Base-by-base conservation (phyloP, 192 early-diverging fungal species). In the Rhizoclosmatium globosum region DNA sequence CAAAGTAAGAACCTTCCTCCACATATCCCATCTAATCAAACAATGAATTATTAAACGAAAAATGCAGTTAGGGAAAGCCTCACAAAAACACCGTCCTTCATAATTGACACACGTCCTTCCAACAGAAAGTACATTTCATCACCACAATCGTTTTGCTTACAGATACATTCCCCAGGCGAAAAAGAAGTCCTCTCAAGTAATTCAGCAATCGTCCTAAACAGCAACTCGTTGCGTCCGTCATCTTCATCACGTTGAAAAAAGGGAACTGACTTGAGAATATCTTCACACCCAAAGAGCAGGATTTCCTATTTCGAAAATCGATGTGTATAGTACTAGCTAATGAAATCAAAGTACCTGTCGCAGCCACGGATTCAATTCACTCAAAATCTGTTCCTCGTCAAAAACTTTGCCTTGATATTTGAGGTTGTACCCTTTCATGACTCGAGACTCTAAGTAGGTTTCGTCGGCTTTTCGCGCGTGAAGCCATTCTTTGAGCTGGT, bases 401-500 rank as follows among this genome's bases (percentile, higher is more conserved):
- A 88, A 88, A 57, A 77, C 83, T 53, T 86, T 86, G 42, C 84
- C 84, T 3, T 80, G 64, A 71, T 88, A 88, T 60, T 86, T 86
- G 56, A 86, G 70, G 17, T 82, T 56, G 64, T 73, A 89, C 71
- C 78, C 86, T 15, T 75, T 15, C 41, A 23, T 44, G 31, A 87
- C 69, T 47, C 53, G 46, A 9, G 9, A 23, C n/a, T n/a, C 47
- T 3, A 71, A n/a, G 2, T 57, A 11, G 2, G 46, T 71, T 11
- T 57, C 23, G 23, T 71, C 70, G 3, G 87, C 3, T 61, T 77
- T 67, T 61, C 86, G 85, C 66, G 80, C 79, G 1, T 38, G 50
- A 69, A 87, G 78, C 76, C 87, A 89, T 60, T 89, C 81, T 38
- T 81, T 82, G 15, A 89, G 73, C 74, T 87, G 82, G 53, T 89